Conservation (phyloP, 768 basidiomycete species). For the Naganishia friedmannii region DNA sequence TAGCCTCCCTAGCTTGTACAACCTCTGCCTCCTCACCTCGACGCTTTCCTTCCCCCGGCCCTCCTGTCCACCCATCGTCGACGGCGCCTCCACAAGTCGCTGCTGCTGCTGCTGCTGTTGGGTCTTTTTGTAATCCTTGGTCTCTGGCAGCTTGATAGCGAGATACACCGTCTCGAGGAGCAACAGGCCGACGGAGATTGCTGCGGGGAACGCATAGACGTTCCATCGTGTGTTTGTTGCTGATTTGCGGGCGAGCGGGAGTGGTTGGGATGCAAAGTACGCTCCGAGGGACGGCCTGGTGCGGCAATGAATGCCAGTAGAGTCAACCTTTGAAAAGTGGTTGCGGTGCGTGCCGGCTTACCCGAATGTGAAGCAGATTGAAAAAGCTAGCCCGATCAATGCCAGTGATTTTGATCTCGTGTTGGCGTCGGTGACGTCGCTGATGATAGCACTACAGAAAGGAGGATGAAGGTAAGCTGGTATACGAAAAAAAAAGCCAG, state of each 20-base stretch:
- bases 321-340: too few relatives aligned
- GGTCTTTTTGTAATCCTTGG: slow-evolving; percentile 58
- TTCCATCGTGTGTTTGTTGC: slow-evolving; percentile 55
- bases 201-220: slow-evolving; percentile 84
- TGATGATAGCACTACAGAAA: slow-evolving; percentile 74
- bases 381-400: slow-evolving; percentile 92
- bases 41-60: slow-evolving; percentile 23
- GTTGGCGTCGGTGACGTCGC: slow-evolving; percentile 77
- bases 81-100: slow-evolving; percentile 20
- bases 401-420: slow-evolving; percentile 82
- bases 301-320: too few relatives aligned
- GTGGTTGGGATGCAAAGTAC: slow-evolving; percentile 84
- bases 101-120: slow-evolving; percentile 29
- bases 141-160: slow-evolving; percentile 75
- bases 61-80: slow-evolving; percentile 12
- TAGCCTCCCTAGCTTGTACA: slow-evolving; percentile 61
- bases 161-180: slow-evolving; percentile 77
- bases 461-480: background rate
- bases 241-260: slow-evolving; percentile 60
- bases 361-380: slow-evolving; percentile 71
- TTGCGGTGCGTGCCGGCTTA: slow-evolving; percentile 25
- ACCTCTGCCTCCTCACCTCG: slow-evolving; percentile 51
- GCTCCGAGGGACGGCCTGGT: slow-evolving; percentile 79
- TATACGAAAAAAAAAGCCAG: background rate
- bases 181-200: slow-evolving; percentile 74